Conservation (phyloP, 2,329 filamentous ascomycete genomes). For the Sporothrix curviconia region DNA sequence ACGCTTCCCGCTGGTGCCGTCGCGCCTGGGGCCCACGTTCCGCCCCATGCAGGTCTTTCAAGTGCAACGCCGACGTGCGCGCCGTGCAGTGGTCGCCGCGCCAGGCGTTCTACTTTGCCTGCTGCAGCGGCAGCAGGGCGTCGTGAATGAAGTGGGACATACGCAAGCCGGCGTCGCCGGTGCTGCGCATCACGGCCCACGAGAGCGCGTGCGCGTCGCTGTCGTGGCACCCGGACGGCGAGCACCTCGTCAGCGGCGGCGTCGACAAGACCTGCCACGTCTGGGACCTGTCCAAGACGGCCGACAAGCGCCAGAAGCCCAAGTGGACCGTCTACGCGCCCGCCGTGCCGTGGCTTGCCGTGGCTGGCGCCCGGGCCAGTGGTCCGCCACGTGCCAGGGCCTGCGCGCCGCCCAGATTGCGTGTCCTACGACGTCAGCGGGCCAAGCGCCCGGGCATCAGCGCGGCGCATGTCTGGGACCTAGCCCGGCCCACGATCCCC, state of each 20-base stretch:
- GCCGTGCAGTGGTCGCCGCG: slow-evolving; percentile 61
- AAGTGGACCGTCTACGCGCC: slow-evolving; percentile 56
- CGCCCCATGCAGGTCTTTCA: slow-evolving; percentile 40
- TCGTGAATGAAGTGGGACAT: slow-evolving; percentile 60
- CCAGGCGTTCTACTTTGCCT: slow-evolving; percentile 56
- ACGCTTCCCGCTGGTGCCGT: slow-evolving; percentile 40
- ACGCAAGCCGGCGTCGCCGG: slow-evolving; percentile 44
- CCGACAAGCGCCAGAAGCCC: slow-evolving; percentile 58
- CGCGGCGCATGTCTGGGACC: slow-evolving; percentile 60
- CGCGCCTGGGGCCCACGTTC: slow-evolving; percentile 45
- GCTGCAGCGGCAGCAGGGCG: slow-evolving; percentile 56
- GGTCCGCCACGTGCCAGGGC: slow-evolving; percentile 53
- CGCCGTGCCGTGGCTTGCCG: slow-evolving; percentile 50
- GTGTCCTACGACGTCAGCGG: slow-evolving; percentile 55
- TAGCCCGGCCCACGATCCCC: slow-evolving; percentile 60
- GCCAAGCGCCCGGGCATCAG: slow-evolving; percentile 48
- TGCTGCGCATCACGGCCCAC: slow-evolving; percentile 56
- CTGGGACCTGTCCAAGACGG: slow-evolving; percentile 56
- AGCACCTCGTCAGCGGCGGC: slow-evolving; percentile 58
- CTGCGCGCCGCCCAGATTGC: slow-evolving; percentile 54
- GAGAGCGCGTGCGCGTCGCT: slow-evolving; percentile 54
- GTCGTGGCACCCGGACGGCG: slow-evolving; percentile 62
- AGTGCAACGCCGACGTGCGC: slow-evolving; percentile 54
- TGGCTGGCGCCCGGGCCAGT: slow-evolving; percentile 58
- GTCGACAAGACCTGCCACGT: slow-evolving; percentile 56